A percentile compares a stretch with the other conserved stretches of the same genome.
Conservation (phyloP, 2,329 filamentous ascomycete species). For the Sordariomycetes sp. region DNA sequence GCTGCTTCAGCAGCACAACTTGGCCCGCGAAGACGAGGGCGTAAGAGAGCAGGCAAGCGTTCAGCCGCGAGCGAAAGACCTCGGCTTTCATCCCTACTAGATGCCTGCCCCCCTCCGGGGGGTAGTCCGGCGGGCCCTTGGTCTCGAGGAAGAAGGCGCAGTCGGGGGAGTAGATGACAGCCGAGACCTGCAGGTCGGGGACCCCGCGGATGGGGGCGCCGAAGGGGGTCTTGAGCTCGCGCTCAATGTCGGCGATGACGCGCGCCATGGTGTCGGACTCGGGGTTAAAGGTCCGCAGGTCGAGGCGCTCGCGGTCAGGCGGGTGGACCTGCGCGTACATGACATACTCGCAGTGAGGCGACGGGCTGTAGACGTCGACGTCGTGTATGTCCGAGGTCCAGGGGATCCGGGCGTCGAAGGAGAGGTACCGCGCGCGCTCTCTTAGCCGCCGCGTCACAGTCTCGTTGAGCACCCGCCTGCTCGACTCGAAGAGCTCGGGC, state of each 20-base stretch:
- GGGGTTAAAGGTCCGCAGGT: constrained; percentile 16
- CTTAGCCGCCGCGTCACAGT: constrained; percentile 56
- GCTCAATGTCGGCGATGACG: constrained; percentile 41
- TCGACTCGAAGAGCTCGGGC: constrained; percentile 39
- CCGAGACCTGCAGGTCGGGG: constrained; percentile 47
- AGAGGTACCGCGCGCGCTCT: constrained; percentile 43
- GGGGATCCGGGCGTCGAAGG: constrained; percentile 49
- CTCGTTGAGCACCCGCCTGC: constrained; percentile 55
- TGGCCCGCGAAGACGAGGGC: constrained; percentile 46
- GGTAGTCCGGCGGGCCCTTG: constrained; percentile 45
- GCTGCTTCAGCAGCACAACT: constrained; percentile 45
- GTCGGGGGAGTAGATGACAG: constrained; percentile 54
- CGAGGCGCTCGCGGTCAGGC: constrained; percentile 22
- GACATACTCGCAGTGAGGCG: constrained; percentile 77
- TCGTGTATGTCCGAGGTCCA: constrained; percentile 62
- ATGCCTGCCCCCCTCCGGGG: constrained; percentile 37
- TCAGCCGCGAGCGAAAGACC: constrained; percentile 40
- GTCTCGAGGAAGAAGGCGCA: constrained; percentile 54
- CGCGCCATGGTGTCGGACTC: constrained; percentile 19
- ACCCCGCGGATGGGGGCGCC: constrained; percentile 42
- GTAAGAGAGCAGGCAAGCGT: constrained; percentile 44
- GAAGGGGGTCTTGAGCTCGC: constrained; percentile 46
- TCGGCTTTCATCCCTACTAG: constrained; percentile 48
- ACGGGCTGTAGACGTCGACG: constrained; percentile 41
- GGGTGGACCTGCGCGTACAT: constrained; percentile 71